Evolutionary conservation across 371 early-diverging fungal genomes (phyloP).

Genomic region (Rhizopus sp.): DNA sequence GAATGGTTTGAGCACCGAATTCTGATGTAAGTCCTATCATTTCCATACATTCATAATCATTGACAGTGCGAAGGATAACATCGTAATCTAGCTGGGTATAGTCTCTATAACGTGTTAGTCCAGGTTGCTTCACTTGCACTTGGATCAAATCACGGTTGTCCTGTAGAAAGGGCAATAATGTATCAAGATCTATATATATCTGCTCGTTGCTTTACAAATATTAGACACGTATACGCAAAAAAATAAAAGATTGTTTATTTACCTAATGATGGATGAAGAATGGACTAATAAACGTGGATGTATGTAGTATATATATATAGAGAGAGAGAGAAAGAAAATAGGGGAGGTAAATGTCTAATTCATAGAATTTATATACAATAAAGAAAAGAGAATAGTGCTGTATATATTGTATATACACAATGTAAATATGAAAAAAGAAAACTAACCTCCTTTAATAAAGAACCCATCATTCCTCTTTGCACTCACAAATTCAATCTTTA

Average conservation of each 20-base stretch:
- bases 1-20: slow-evolving; percentile 5
- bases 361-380: slow-evolving; percentile 14
- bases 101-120: not conserved
- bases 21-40: slow-evolving; percentile 6
- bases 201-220: not conserved
- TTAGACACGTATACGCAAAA: not conserved
- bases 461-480: slow-evolving; percentile 38
- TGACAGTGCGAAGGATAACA: slow-evolving; percentile 1
- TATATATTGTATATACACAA: slow-evolving; percentile 2
- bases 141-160: slow-evolving; percentile 28
- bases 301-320: not conserved
- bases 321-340: slow-evolving; percentile 5
- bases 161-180: not conserved
- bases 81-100: slow-evolving; percentile 3
- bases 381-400: slow-evolving; percentile 1
- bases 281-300: slow-evolving; percentile 2
- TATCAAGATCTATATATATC: not conserved
- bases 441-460: slow-evolving; percentile 53
- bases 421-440: slow-evolving; percentile 12
- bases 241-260: not conserved
- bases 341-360: not conserved
- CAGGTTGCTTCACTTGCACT: slow-evolving; percentile 14
- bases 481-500: slow-evolving; percentile 44
- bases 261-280: slow-evolving; percentile 1
- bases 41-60: slow-evolving; percentile 4